A percentile compares a stretch with the other conserved stretches of the same genome.
Evolutionary conservation across 805 yeast species (phyloP).

Genomic region (Aciculoconidium aculeatum): DNA sequence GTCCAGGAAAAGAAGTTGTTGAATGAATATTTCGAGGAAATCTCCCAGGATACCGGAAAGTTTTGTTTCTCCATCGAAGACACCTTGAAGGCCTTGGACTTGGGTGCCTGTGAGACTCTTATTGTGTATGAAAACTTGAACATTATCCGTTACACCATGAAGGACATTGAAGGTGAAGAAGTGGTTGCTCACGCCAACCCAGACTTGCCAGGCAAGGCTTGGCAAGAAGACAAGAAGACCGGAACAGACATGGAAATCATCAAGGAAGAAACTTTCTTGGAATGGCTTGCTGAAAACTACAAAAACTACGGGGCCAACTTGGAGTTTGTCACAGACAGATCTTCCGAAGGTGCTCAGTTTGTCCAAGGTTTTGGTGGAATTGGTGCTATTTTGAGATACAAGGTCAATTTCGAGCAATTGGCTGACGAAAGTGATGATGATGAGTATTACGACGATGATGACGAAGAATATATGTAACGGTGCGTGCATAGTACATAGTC

Average conservation of each 20-base stretch:
- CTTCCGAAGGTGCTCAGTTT: constrained; percentile 98
- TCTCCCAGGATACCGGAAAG: constrained; percentile 94
- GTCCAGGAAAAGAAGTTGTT: constrained; percentile 97
- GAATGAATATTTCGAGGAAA: constrained; percentile 90
- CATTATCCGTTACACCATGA: constrained; percentile 74
- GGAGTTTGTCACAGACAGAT: constrained; percentile 94
- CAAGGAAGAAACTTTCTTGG: constrained; percentile 79
- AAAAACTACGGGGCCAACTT: constrained; percentile 89
- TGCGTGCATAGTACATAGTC: not conserved
- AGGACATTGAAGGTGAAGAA: constrained; percentile 75
- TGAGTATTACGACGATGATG: constrained; percentile 75
- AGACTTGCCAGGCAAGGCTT: constrained; percentile 65
- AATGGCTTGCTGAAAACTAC: constrained; percentile 98
- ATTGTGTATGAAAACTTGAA: constrained; percentile 93
- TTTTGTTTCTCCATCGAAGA: constrained; percentile 98
- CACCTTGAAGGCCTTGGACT: constrained; percentile 90
- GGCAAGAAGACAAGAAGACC: constrained; percentile 72
- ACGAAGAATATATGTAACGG: constrained; percentile 25
- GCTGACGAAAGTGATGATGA: constrained; percentile 80
- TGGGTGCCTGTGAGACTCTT: constrained; percentile 91
- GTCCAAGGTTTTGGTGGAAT: constrained; percentile 98
- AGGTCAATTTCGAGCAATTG: constrained; percentile 94
- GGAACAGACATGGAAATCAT: constrained; percentile 91
- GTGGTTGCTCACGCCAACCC: constrained; percentile 70
- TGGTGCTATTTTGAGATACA: constrained; percentile 94